Percentiles rank a stretch among this genome's conserved stretches.
phyloP scores from a whole-genome alignment of 202 grass and related monocot species.

The Miscanthus sacchariflorus region DNA sequence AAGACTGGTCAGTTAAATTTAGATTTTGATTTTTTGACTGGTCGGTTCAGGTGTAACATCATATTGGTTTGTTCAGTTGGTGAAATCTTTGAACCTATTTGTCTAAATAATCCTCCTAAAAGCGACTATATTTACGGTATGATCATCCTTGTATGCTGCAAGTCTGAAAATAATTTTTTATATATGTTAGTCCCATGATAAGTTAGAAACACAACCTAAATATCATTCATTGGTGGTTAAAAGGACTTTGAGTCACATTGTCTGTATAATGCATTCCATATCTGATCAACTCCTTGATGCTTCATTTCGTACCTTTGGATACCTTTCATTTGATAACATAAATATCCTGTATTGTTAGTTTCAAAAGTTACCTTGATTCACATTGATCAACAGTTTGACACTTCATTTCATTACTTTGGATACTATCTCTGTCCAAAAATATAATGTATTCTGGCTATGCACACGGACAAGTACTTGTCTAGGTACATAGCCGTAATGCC shows the following conservation, averaged over 20 bases:
- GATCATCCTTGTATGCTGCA: background rate
- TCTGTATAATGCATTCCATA: background rate
- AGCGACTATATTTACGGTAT: background rate
- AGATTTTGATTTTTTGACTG: background rate
- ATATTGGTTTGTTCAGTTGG: conserved; percentile 4
- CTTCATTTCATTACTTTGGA: too few species aligned
- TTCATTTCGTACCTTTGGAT: background rate
- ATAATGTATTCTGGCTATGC: background rate
- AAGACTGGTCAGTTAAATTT: background rate
- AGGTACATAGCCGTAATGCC: background rate
- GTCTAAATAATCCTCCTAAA: background rate
- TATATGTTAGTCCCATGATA: background rate
- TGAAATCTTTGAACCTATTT: background rate
- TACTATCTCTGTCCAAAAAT: too few species aligned
- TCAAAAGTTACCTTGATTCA: background rate
- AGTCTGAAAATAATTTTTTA: background rate
- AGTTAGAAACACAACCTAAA: background rate
- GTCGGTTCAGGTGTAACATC: background rate
- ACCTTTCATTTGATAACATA: background rate
- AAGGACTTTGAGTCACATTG: background rate
- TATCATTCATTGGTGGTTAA: background rate
- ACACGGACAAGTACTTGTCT: too few species aligned
- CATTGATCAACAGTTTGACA: background rate
- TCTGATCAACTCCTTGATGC: background rate
- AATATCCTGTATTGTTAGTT: background rate